Conservation (phyloP, 768 basidiomycete genomes). For the Nevesoporus exiguus region DNA sequence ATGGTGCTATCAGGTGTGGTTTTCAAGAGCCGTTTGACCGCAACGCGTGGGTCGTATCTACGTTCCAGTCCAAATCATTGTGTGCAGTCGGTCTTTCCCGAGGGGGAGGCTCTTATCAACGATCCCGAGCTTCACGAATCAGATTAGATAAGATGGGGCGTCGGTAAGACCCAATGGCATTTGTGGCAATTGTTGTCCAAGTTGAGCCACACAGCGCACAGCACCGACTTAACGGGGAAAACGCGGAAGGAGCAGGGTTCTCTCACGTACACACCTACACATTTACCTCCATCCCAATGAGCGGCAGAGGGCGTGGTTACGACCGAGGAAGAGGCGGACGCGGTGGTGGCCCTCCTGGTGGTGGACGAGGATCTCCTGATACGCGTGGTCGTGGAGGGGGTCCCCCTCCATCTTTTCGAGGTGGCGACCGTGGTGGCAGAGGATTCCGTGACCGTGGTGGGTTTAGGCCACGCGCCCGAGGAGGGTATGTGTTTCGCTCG, state of each 20-base stretch:
- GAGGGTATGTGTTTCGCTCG: constrained; percentile 35
- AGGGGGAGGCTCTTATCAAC: neutral
- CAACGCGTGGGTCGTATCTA: neutral
- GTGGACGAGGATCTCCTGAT: constrained; percentile 32
- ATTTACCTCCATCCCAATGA: constrained; percentile 22
- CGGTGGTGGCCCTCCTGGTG: constrained; percentile 32
- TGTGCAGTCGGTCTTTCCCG: neutral
- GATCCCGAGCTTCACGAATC: constrained; percentile 5
- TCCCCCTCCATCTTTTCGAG: constrained; percentile 25
- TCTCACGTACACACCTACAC: neutral
- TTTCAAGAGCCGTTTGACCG: neutral
- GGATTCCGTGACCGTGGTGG: constrained; percentile 28
- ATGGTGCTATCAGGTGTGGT: neutral
- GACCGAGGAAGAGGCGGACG: constrained; percentile 38
- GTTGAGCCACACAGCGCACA: constrained; percentile 14
- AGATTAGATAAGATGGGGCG: constrained; percentile 19
- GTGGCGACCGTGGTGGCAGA: constrained; percentile 31
- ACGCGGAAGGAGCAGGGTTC: neutral
- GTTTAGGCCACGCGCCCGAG: constrained; percentile 31
- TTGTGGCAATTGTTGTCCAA: constrained; percentile 8
- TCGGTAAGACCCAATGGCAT: neutral
- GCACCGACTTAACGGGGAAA: constrained; percentile 16
- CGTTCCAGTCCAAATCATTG: neutral
- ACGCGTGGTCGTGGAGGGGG: constrained; percentile 28
- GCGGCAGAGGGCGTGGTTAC: constrained; percentile 40